Evolutionary conservation across 495 filamentous ascomycete species (phyloP).

Genomic region (Penicillium turbatum): DNA sequence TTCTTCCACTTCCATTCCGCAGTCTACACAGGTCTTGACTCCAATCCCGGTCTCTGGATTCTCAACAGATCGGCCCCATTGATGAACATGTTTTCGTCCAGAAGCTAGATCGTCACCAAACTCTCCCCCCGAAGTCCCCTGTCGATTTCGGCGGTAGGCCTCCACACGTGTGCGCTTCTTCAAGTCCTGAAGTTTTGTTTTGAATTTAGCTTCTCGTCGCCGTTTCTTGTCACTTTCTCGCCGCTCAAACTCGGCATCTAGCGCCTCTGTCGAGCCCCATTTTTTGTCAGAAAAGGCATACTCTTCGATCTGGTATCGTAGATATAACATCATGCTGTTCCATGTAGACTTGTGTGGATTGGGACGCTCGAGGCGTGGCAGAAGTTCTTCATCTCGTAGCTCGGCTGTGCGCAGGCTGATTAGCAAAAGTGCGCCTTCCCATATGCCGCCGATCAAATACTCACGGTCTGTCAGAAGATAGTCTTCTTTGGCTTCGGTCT

Average conservation of each 20-base stretch:
- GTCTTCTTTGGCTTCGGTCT: conserved; percentile 93
- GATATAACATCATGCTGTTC: conserved; percentile 97
- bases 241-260: conserved; percentile 86
- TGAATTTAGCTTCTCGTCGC: conserved; percentile 88
- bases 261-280: conserved; percentile 78
- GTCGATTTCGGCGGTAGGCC: conserved; percentile 67
- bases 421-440: not conserved
- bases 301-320: conserved; percentile 89
- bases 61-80: conserved; percentile 80
- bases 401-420: conserved; percentile 54
- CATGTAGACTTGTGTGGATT: conserved; percentile 95
- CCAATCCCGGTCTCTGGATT: conserved; percentile 73
- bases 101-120: conserved; percentile 74
- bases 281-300: conserved; percentile 78
- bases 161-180: conserved; percentile 94
- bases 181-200: conserved; percentile 76
- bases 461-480: conserved; percentile 91
- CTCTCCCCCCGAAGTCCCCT: conserved; percentile 50
- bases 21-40: conserved; percentile 80
- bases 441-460: conserved; percentile 15
- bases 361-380: conserved; percentile 82
- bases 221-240: conserved; percentile 78
- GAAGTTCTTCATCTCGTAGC: conserved; percentile 74
- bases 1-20: conserved; percentile 97
- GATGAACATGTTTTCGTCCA: conserved; percentile 76